Percentiles rank a stretch among this genome's conserved stretches.
These are phyloP conservation scores for Escovopsis sp. DNA, from an alignment of 2,329 filamentous ascomycete species.

Conservation along the genomic window DNA sequence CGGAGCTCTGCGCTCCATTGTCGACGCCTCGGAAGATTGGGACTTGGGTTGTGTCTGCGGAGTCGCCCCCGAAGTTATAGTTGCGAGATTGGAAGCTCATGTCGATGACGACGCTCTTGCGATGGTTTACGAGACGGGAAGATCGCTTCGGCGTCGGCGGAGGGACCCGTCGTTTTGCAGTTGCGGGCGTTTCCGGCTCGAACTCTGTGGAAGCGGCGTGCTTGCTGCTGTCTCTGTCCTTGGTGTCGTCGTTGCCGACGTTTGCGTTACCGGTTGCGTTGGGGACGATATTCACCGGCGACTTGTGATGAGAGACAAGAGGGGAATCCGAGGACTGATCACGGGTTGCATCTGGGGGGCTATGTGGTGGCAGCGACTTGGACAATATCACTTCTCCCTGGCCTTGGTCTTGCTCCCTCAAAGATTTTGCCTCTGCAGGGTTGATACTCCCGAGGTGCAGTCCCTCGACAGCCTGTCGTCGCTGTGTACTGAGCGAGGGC, in stretches of 20 bases:
- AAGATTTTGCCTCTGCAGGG: conserved; percentile 9
- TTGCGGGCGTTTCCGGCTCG: conserved; percentile 18
- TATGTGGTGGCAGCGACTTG: conserved; percentile 24
- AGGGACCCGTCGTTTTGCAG: conserved; percentile 21
- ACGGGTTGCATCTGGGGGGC: conserved; percentile 34
- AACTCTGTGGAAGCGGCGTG: conserved; percentile 9
- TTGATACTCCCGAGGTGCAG: conserved; percentile 11
- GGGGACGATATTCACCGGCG: conserved; percentile 10
- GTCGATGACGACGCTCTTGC: conserved; percentile 36
- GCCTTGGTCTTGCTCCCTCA: conserved; percentile 16
- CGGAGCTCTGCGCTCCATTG: conserved; percentile 15
- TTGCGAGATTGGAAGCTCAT: conserved; percentile 33
- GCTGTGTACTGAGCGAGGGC: conserved; percentile 18
- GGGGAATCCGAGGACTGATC: conserved; percentile 24
- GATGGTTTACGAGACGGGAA: conserved; percentile 42
- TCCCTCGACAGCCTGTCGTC: conserved; percentile 17
- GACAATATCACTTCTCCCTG: conserved; percentile 34
- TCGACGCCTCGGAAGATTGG: conserved; percentile 37
- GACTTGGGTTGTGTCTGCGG: conserved; percentile 31
- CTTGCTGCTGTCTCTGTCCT: conserved; percentile 10
- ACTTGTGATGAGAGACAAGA: conserved; percentile 37
- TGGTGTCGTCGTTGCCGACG: too few species aligned
- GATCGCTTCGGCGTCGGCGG: conserved; percentile 34
- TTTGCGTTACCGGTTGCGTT: too few species aligned
- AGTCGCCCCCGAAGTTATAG: conserved; percentile 30